Percentiles rank a stretch among this genome's conserved stretches.
phyloP scores from a whole-genome alignment of 1,139 yeast genomes.

The Blastobotrys raffinosifermentans region DNA sequence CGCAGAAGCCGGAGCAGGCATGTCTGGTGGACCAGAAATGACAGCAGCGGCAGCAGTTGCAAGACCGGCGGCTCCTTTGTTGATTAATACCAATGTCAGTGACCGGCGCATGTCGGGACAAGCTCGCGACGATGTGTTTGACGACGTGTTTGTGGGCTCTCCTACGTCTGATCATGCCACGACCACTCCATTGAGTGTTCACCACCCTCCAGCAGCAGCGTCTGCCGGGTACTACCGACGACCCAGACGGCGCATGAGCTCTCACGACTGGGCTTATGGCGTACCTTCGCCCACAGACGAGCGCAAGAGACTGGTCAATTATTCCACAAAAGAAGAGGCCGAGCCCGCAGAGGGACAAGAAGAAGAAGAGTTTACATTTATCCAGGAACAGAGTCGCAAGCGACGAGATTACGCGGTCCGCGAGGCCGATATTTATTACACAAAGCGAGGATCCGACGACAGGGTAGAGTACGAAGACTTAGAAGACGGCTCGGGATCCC shows the following conservation, averaged over 20 bases:
- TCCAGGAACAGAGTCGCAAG: slow-evolving; percentile 1
- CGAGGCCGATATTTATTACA: slow-evolving; percentile 33
- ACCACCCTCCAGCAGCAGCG: slow-evolving; percentile 7
- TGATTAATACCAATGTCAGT: background rate
- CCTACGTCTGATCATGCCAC: slow-evolving; percentile 21
- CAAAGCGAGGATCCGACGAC: slow-evolving; percentile 18
- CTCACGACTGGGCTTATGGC: slow-evolving; percentile 24
- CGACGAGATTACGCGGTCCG: slow-evolving; percentile 30
- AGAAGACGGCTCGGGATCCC: slow-evolving; percentile 5
- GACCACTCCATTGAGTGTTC: slow-evolving; percentile 6
- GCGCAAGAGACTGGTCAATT: background rate
- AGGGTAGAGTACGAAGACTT: slow-evolving; percentile 9
- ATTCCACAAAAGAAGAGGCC: slow-evolving; percentile 8
- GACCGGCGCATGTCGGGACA: slow-evolving; percentile 1
- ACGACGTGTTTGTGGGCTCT: slow-evolving; percentile 19
- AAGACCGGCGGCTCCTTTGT: too few relatives aligned
- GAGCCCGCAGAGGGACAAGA: slow-evolving; percentile 3
- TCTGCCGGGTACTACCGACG: slow-evolving; percentile 23
- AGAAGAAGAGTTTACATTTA: slow-evolving; percentile 10
- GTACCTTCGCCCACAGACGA: slow-evolving; percentile 1
- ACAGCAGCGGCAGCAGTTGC: too few relatives aligned
- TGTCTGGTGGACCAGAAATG: background rate
- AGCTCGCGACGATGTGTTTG: slow-evolving; percentile 15
- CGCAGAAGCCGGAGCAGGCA: slow-evolving; percentile 1
- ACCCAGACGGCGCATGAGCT: slow-evolving; percentile 24